Base-by-base conservation (phyloP, 495 filamentous ascomycete species). In the Penicilliopsis zonata region DNA sequence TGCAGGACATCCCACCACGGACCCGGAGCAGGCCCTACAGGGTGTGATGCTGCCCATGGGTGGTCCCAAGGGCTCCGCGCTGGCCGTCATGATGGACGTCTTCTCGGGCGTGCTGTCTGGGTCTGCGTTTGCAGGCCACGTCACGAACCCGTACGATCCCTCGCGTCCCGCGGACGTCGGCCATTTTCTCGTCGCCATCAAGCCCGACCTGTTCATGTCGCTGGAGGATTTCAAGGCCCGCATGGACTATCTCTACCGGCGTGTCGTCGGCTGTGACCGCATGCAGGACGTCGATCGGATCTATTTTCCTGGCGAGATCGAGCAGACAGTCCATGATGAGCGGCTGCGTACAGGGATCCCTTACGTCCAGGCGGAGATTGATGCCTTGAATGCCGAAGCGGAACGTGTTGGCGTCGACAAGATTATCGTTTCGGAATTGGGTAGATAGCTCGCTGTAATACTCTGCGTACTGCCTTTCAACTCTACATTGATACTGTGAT, bases 61-160 rank as follows among this genome's bases (percentile, higher is more conserved):
- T 0, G 81, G 81, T 1, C 78, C 79, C 0, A 86, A 86, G 50
- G 80, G 81, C 3, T 75, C 69, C 12, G 81, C 71, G 3, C 41
- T 86, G 26, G 58, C 76, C 0, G 67, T 86, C 22, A 85, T 86
- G 80, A 85, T 85, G 81, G 81, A 86, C 56, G 77, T 86, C 2
- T 85, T 86, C 38, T 82, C 79, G 4, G 81, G 81, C 1, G 80
- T 84, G 3, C 49, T 86, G 7, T 76, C 72, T 2, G 81, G 77
- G 19, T 58, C 69, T 21, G 78, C 77, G 0, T 82, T 83, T 56
- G 81, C 78, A 0, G 81, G 81, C 0, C 59, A 75, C 38, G 81
- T 86, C 8, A 76, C 71, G 0, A 69, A 67, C 18, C 81, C 81
- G 0, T 85, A 85, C 57, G 80, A 86, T 50, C 65, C 74, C 21